These are phyloP conservation scores for Trametes hirsuta DNA, from an alignment of 1,284 basidiomycete species.

Conservation along the genomic window DNA sequence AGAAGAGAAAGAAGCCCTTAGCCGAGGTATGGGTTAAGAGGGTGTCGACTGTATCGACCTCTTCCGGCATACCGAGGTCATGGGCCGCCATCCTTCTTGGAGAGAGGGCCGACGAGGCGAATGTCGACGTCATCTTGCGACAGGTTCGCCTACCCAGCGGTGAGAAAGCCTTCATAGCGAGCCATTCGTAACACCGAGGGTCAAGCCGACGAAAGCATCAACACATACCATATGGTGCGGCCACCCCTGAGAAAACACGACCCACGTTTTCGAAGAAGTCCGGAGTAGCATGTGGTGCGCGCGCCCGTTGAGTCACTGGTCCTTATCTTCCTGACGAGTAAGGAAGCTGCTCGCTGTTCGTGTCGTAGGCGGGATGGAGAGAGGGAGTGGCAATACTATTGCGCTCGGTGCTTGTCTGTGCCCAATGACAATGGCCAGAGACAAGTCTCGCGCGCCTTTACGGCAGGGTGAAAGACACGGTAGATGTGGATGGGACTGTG, in stretches of 20 bases:
- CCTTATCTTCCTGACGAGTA: slow-evolving; percentile 15
- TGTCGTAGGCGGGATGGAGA: not conserved
- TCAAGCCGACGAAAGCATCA: slow-evolving; percentile 13
- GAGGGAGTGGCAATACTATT: not conserved
- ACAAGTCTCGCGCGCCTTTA: slow-evolving; percentile 4
- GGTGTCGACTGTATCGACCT: too few species aligned
- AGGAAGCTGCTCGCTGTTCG: not conserved
- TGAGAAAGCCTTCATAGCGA: slow-evolving; percentile 11
- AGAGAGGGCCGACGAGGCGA: not conserved
- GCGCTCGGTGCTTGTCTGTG: not conserved
- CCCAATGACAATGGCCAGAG: not conserved
- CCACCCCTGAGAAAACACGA: slow-evolving; percentile 22
- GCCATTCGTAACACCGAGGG: not conserved
- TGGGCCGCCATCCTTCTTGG: not conserved
- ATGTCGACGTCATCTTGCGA: slow-evolving; percentile 24
- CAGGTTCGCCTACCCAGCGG: slow-evolving; percentile 12
- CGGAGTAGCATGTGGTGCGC: slow-evolving; percentile 22
- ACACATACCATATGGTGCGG: slow-evolving; percentile 23
- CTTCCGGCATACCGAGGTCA: not conserved
- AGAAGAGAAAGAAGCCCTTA: too few species aligned
- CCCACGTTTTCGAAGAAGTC: slow-evolving; percentile 25
- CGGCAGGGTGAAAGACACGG: slow-evolving; percentile 10
- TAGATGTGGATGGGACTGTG: not conserved
- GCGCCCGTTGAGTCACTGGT: slow-evolving; percentile 17
- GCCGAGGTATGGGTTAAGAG: too few species aligned